Evolutionary conservation across 495 filamentous ascomycete species (phyloP), one percentile per base, ranked within the genome.

Genomic region (Aspergillus egyptiacus): DNA sequence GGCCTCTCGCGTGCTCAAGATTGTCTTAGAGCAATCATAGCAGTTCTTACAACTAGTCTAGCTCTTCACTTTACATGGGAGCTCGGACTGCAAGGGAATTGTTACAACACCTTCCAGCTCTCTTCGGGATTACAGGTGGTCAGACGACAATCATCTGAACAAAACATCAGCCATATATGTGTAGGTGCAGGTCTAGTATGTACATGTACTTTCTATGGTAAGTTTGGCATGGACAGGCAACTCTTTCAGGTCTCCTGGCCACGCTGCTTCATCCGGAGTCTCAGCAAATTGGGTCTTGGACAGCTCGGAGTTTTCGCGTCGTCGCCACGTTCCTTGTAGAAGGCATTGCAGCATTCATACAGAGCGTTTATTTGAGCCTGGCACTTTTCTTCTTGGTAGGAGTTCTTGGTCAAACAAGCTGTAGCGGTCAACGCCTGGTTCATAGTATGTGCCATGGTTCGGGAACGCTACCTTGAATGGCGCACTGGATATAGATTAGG

Each of bases 1-100:
- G 82, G 78, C 78, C 85, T 91, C 83, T 78, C 61, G 89, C 93
- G 93, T 88, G 93, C 93, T 98, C 91, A 91, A 86, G 87, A 89
- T 90, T 83, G 83, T 84, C 93, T 94, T 79, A 98, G 80, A 98
- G 60, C 59, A 80, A 86, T 59, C 61, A 45, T 73, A 68, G 66
- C 81, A 78, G 76, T 85, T 78, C 75, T 69, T 84, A 59, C 66
- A 74, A 77, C 77, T 86, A 83, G 74, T 78, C 85, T 69, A 59
- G 67, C 62, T 72, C 69, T 71, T 71, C 65, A 55, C 57, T 59
- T 66, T 53, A 66, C 42, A 64, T 81, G 80, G 77, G 57, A 73
- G 73, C 68, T 71, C 60, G 73, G 74, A 65, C 67, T 68, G 59
- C 60, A 69, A 69, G 61, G 65, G 68, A 68, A 70, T 66, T 74